Evolutionary conservation across 176 grass and related monocot genomes (phyloP).

Genomic region (Bothriochloa decipiens): DNA sequence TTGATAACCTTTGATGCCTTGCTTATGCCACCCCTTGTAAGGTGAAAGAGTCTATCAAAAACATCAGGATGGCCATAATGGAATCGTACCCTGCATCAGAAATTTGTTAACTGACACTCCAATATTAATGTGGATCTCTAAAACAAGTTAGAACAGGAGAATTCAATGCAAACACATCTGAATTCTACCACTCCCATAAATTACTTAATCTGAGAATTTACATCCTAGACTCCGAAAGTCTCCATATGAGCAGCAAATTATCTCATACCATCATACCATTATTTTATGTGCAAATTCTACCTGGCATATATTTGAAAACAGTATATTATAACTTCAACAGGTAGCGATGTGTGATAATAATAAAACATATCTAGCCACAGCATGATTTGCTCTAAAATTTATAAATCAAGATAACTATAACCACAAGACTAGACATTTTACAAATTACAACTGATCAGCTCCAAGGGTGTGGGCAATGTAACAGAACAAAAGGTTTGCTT

Average conservation of each 20-base stretch:
- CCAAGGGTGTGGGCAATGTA: not conserved
- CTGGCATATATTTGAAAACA: conserved; percentile 1
- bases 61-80: conserved; percentile 87
- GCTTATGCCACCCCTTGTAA: conserved; percentile 83
- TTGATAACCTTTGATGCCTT: conserved; percentile 79
- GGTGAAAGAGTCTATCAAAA: conserved; percentile 78
- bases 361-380: not conserved
- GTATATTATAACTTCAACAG: not conserved
- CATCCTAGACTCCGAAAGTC: conserved; percentile 4
- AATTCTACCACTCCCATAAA: not conserved
- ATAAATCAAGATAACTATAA: not conserved
- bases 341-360: not conserved
- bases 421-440: not conserved
- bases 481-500: not conserved
- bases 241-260: not conserved
- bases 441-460: not conserved
- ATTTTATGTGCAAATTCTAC: conserved; percentile 25
- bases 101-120: not conserved
- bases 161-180: not conserved
- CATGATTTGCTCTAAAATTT: not conserved
- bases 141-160: conserved; percentile 22
- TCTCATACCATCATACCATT: not conserved
- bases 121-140: conserved; percentile 13
- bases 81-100: conserved; percentile 62
- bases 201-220: conserved; percentile 15